Conservation (phyloP, 129 eudicot species). For the Tagetes patula region DNA sequence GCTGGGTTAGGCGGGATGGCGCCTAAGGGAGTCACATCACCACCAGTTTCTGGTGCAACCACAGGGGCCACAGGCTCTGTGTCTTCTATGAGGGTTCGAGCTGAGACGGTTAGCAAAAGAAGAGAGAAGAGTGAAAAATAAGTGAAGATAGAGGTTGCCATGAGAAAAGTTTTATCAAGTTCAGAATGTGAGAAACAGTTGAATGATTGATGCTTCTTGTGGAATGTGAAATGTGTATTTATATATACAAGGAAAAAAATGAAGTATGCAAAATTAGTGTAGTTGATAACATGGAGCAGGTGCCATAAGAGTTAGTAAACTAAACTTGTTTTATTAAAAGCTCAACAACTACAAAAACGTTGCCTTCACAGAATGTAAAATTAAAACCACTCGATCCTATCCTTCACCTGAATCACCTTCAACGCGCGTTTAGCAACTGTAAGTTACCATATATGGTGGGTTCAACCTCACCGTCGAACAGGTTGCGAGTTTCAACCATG, state of each 20-base stretch:
- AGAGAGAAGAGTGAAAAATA: conserved; percentile 27
- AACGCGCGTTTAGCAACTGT: neutral
- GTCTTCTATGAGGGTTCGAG: conserved; percentile 38
- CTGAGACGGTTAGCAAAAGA: conserved; percentile 32
- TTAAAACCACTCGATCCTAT: neutral
- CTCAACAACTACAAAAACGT: conserved; percentile 15
- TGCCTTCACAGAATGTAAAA: neutral
- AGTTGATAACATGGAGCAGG: conserved; percentile 28
- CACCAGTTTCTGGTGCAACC: conserved; percentile 25
- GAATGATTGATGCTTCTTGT: conserved; percentile 16
- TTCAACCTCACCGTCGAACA: neutral
- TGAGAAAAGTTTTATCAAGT: conserved; percentile 20
- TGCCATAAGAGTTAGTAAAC: conserved; percentile 23
- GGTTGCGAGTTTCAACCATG: no score
- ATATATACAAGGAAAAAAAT: neutral
- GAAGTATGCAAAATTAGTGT: conserved; percentile 14
- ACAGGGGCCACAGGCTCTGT: conserved; percentile 25
- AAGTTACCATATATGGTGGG: neutral
- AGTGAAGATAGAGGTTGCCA: conserved; percentile 28
- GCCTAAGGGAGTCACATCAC: conserved; percentile 25
- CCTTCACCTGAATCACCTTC: neutral
- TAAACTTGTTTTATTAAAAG: conserved; percentile 13
- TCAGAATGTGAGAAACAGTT: neutral
- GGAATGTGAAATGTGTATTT: conserved; percentile 18
- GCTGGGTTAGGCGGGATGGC: conserved; percentile 40